These are phyloP conservation scores for Seminavis robusta DNA, from an alignment of 108 stramenopile species.

Conservation along the genomic window DNA sequence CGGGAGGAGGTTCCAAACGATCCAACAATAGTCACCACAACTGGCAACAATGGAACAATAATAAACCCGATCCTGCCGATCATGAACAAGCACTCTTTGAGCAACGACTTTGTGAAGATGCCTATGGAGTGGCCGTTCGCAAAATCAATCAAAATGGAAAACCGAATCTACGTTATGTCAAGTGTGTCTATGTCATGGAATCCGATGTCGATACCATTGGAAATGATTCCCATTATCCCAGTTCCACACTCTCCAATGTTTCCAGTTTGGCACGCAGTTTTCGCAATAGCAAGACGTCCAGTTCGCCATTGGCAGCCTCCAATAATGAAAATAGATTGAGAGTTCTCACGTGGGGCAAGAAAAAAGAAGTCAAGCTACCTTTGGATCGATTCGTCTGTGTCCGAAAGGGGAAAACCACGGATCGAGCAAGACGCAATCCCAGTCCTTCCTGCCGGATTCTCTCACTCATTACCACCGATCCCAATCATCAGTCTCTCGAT, in stretches of 20 bases:
- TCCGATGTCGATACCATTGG: conserved; percentile 3
- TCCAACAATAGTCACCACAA: too few species aligned
- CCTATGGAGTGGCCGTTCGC: conserved; percentile 75
- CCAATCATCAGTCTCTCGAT: conserved; percentile 50
- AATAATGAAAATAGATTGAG: neutral
- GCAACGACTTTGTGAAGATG: conserved; percentile 70
- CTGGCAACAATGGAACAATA: too few species aligned
- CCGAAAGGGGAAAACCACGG: conserved; percentile 79
- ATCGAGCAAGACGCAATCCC: conserved; percentile 60
- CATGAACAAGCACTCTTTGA: conserved; percentile 86
- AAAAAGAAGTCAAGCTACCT: conserved; percentile 67
- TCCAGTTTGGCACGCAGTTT: conserved; percentile 19
- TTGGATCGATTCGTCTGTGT: conserved; percentile 61
- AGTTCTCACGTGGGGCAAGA: conserved; percentile 79
- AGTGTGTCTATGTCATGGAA: conserved; percentile 58
- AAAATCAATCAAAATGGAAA: conserved; percentile 88
- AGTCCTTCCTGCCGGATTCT: conserved; percentile 49
- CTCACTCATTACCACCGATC: conserved; percentile 53
- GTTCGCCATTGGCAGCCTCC: neutral
- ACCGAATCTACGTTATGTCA: conserved; percentile 74
- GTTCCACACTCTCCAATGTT: conserved; percentile 21
- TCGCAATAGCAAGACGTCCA: neutral
- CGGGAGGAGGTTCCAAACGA: too few species aligned
- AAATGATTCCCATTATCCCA: conserved; percentile 7
- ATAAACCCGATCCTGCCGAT: conserved; percentile 20